Evolutionary conservation across 441 rosid species (phyloP), one percentile per base, ranked within the genome.

Genomic region (Cnidoscolus chayamansa): DNA sequence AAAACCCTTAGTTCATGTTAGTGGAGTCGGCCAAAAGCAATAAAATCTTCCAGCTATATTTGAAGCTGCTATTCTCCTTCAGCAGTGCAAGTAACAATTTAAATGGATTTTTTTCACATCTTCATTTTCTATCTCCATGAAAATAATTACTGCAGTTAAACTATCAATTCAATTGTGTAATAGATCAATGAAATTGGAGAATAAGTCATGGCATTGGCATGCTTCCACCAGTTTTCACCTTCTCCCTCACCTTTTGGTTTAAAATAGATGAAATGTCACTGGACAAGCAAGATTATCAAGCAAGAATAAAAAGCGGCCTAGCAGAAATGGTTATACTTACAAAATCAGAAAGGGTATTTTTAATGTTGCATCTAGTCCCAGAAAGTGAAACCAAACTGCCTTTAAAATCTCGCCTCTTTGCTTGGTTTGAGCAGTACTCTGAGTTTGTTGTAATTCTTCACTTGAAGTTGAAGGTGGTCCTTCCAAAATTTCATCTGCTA

Each of bases 311-410:
- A 35, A 58, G 16, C 25, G 60, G 16, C 37, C 10, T 35, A 16
- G 67, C n/a, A 76, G 59, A 72, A 72, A 62, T 37, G 1, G 40
- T 7, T 31, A 59, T 62, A 91, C 99, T 92, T 85, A 92, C 99
- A 92, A 89, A 79, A 90, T 81, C 75, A 91, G 75, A 30, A 89
- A 61, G 0, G 98, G 96, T 45, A 88, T 75, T 85, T 87, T 92
- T 78, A 92, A 82, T 72, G 92, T 75, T 43, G 89, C 86, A 76
- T 89, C 93, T 75, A 92, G 81, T 79, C 82, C 73, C 87, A 92
- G 85, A 77, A 92, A 84, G 78, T 77, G 79, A 79, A 78, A 65
- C 89, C 83, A 87, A 60, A 81, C 67, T 19, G 76, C 76, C 81
- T 83, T 85, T 62, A 80, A 59, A 81, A 84, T 74, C 63, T 77